Conservation (phyloP, 257 asterid species). For the Euphrasia confusa region DNA sequence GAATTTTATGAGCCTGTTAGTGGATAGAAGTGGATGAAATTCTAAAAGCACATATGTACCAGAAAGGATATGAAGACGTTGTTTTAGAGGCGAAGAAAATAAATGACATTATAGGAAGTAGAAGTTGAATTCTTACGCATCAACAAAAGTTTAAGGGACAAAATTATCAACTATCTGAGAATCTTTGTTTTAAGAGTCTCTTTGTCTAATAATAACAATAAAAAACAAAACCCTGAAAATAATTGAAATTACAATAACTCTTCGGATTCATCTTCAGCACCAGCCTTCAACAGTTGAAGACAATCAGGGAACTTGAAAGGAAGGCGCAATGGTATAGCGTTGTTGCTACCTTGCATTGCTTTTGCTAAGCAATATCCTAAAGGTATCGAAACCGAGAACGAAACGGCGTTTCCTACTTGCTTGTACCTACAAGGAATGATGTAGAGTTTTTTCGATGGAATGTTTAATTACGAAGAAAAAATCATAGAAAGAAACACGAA, state of each 20-base stretch:
- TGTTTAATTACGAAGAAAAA: no score
- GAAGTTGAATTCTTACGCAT: slow-evolving; percentile 14
- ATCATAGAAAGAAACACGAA: no score
- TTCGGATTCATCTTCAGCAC: background rate
- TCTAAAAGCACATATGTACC: background rate
- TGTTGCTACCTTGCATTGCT: background rate
- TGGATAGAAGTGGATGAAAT: background rate
- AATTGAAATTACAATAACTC: slow-evolving; percentile 23
- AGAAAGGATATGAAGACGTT: background rate
- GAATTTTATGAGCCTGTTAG: background rate
- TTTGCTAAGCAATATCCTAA: background rate
- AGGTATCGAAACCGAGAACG: background rate
- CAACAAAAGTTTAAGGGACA: background rate
- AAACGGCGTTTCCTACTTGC: slow-evolving; percentile 9
- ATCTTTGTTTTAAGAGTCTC: no score
- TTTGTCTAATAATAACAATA: no score
- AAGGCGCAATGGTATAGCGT: background rate
- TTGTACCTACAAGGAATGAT: background rate
- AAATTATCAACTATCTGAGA: slow-evolving; percentile 10
- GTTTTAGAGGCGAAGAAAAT: background rate
- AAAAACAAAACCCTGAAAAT: no score
- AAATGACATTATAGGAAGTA: background rate
- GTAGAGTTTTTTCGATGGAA: background rate
- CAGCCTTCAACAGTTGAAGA: background rate
- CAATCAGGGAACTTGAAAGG: slow-evolving; percentile 6